Conservation (phyloP, 371 early-diverging fungal species). For the Batrachochytrium dendrobatidis region DNA sequence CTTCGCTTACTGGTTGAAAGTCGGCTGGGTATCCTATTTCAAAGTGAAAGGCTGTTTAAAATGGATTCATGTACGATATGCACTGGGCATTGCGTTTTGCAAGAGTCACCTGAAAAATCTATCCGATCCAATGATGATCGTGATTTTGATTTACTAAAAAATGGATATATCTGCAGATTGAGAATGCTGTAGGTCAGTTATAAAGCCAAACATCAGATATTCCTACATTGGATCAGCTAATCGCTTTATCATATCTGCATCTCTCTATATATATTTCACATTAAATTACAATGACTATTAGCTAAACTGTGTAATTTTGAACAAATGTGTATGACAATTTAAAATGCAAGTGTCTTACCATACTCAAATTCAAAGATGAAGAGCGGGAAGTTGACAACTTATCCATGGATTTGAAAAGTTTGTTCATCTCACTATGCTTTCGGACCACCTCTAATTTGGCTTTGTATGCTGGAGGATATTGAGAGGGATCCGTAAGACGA, state of each 20-base stretch:
- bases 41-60: background rate
- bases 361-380: too few species aligned
- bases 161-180: background rate
- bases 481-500: conserved; percentile 15
- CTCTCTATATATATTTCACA: too few species aligned
- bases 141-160: background rate
- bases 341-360: too few species aligned
- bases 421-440: conserved; percentile 7
- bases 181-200: background rate
- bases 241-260: conserved; percentile 4
- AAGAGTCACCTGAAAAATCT: background rate
- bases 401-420: background rate
- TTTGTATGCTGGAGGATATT: conserved; percentile 17
- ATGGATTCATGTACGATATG: background rate
- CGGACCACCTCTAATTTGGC: conserved; percentile 14
- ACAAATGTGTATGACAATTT: too few species aligned
- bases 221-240: conserved; percentile 5
- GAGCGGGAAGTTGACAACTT: background rate
- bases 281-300: too few species aligned
- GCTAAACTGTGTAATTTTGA: too few species aligned
- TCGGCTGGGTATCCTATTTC: conserved; percentile 2
- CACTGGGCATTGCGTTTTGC: background rate
- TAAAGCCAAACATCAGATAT: background rate
- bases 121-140: background rate
- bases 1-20: background rate